Base-by-base conservation (phyloP, 2,329 filamentous ascomycete species). In the Pseudogymnoascus sp. region DNA sequence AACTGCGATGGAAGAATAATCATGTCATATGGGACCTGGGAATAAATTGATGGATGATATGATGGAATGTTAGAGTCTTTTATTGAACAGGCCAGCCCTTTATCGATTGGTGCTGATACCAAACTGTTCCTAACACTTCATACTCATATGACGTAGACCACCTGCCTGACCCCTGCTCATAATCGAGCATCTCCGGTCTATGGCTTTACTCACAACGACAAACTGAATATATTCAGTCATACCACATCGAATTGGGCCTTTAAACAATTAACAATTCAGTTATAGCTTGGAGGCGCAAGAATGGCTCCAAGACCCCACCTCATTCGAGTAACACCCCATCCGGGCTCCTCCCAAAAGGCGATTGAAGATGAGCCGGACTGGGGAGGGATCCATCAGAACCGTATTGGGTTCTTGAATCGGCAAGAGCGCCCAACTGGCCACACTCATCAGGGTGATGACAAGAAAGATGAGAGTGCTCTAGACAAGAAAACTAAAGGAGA, bases 311-410 rank as follows among this genome's bases (percentile, higher is more conserved):
- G 19, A n/a, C 36, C 58, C 5, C 58, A 60, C 6, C 58, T 41
- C 9, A 19, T 60, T 16, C 33, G 36, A 38, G 19, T 60, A 28
- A 39, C 66, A n/a, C 45, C 71, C 38, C 76, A 77, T 66, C 74
- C 75, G 0, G 77, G 77, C 5, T 78, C 76, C 0, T 70, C 74
- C 0, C 66, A 64, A 4, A 65, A 73, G 25, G 78, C 78, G 11
- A 77, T 80, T 33, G 69, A 70, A 14, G 68, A 74, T 5, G 78
- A 80, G 66, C 77, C 77, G 1, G 69, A 78, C 49, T 80, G 78
- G 78, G 66, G 65, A 12, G 64, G 65, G 0, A 70, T 70, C 1
- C 75, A 76, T 64, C 67, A 72, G 14, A 75, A 79, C 62, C 73
- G 73, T 5, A 69, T 78, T 39, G 77, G 78, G 1, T 76, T 71